phyloP scores from a whole-genome alignment of 805 yeast species.

The Spathaspora girioi region DNA sequence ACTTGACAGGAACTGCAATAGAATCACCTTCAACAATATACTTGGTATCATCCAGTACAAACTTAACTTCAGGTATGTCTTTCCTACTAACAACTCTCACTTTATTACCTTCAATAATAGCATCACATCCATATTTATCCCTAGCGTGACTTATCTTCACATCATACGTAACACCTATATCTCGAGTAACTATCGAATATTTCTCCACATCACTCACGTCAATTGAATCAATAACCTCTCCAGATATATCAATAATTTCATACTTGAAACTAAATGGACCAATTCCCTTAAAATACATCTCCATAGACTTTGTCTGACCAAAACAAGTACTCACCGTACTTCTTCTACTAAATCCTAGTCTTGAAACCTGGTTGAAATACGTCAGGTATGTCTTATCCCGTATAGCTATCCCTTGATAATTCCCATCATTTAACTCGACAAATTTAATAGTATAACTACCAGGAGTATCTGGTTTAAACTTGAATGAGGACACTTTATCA shows the following conservation, averaged over 20 bases:
- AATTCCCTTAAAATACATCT: conserved; percentile 68
- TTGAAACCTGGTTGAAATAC: conserved; percentile 67
- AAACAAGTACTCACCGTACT: conserved; percentile 25
- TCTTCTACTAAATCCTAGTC: conserved; percentile 23
- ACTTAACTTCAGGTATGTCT: conserved; percentile 54
- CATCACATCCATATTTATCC: conserved; percentile 78
- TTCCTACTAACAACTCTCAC: conserved; percentile 60
- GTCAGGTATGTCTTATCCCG: conserved; percentile 51
- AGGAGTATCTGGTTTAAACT: conserved; percentile 73
- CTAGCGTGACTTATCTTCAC: conserved; percentile 59
- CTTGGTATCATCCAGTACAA: conserved; percentile 13
- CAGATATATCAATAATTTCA: conserved; percentile 50
- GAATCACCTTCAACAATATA: conserved; percentile 60
- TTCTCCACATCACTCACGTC: conserved; percentile 28
- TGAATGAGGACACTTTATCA: conserved; percentile 31
- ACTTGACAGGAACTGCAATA: conserved; percentile 52
- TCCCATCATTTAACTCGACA: conserved; percentile 53
- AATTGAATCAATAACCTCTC: conserved; percentile 20
- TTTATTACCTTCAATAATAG: conserved; percentile 52
- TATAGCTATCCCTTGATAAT: conserved; percentile 47
- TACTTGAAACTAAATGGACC: conserved; percentile 74
- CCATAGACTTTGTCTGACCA: conserved; percentile 33
- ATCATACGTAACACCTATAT: conserved; percentile 70
- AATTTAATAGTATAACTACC: conserved; percentile 81
- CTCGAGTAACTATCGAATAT: conserved; percentile 50